Base-by-base conservation (phyloP, 371 early-diverging fungal species). In the Funneliformis caledonium region DNA sequence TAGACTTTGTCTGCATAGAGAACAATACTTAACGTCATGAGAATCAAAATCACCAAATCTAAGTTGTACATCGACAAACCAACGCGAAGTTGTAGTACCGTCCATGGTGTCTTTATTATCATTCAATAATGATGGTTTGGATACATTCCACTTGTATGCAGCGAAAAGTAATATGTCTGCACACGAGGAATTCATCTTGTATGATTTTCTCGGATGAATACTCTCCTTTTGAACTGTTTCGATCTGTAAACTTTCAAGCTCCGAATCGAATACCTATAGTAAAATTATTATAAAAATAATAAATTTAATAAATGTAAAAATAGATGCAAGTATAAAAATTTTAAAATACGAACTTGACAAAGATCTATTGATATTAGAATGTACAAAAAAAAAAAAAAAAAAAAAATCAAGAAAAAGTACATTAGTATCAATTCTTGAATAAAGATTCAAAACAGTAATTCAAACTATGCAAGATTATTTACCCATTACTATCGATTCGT, bases 1-100 rank as follows among this genome's bases (percentile, higher is more conserved):
- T 19, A 64, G 26, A 64, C 5, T 22, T 2, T 31, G n/a, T 11
- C 5, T 8, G 12, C 26, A 3, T 37, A 37, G 3, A 37, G 37
- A 37, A 37, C 37, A 37, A 37, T 64, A 64, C 64, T 31, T 26
- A 37, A 64, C 64, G 86, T 99, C 98, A 86, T 98, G 98, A 52
- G 96, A 96, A 88, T 99, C 99, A 83, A 95, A 99, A 85, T 99
- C 98, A 83, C 99, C 99, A 99, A 99, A 99, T 82, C 99, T 91
- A 52, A 99, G 91, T 88, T 99, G 99, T 79, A 99, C 95, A 88
- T 99, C 99, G 52, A 99, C 87, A 98, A 99, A 99, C 90, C 95
- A 96, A 86, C 97, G 97, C 80, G 97, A 95, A n/a, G 96, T 95
- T 0, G 97, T 97, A 45, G 95, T 95, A 1, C 96, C 96, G 82